Evolutionary conservation across 768 basidiomycete genomes (phyloP).

Genomic region (Rhodotorula toruloides): DNA sequence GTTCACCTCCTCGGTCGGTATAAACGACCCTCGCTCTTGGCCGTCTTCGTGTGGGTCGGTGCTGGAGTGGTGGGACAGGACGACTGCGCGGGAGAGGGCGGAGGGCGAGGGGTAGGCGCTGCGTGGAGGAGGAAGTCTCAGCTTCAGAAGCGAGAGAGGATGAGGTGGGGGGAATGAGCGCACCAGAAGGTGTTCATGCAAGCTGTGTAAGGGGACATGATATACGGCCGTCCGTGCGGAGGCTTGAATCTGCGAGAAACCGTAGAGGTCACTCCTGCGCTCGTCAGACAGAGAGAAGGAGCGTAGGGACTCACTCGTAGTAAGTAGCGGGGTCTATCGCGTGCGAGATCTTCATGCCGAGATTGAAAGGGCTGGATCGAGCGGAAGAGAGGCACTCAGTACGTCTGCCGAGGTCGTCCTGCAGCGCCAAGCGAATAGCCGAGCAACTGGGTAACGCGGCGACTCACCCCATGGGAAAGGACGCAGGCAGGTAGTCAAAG

Average conservation of each 20-base stretch:
- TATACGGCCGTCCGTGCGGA: conserved; percentile 36
- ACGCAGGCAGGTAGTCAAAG: conserved; percentile 41
- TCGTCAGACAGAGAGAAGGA: too few relatives aligned
- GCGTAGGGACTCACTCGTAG: conserved; percentile 20
- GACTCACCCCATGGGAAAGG: conserved; percentile 28
- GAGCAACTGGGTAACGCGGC: background rate
- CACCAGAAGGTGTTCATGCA: conserved; percentile 39
- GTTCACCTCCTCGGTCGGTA: conserved; percentile 32
- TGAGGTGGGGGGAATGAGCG: background rate
- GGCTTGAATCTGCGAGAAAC: conserved; percentile 4
- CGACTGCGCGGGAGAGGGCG: conserved; percentile 15
- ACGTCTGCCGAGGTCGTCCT: background rate
- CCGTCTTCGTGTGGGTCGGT: conserved; percentile 2
- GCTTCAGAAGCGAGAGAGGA: background rate
- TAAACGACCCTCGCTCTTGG: conserved; percentile 13
- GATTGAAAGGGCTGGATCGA: conserved; percentile 29
- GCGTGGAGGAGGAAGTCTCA: background rate
- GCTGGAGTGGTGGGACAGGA: conserved; percentile 16
- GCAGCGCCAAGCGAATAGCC: background rate
- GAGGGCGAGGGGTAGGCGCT: conserved; percentile 28
- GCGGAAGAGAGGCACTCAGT: too few relatives aligned
- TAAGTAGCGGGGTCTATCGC: conserved; percentile 35
- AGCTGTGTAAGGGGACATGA: conserved; percentile 40
- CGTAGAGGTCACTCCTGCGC: too few relatives aligned
- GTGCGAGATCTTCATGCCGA: conserved; percentile 38